phyloP scores from a whole-genome alignment of 805 yeast species.

The Saccharomycopsis fermentans region DNA sequence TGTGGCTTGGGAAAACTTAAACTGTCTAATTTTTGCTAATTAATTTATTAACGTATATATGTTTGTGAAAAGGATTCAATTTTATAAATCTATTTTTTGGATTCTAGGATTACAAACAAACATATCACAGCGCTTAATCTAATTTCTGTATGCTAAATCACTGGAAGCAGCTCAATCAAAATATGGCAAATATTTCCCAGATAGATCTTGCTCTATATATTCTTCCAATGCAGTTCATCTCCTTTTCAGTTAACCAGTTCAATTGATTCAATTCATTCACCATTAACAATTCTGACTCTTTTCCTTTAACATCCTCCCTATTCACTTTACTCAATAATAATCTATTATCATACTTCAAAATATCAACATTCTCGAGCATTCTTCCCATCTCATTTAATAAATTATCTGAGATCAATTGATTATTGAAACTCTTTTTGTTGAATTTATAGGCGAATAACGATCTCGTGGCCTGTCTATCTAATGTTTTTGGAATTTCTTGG shows the following conservation, averaged over 20 bases:
- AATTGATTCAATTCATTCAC: conserved; percentile 69
- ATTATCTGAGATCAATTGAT: conserved; percentile 36
- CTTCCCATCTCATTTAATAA: conserved; percentile 46
- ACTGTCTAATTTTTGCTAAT: background rate
- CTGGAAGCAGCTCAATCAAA: background rate
- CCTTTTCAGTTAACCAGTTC: conserved; percentile 47
- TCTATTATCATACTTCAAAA: conserved; percentile 47
- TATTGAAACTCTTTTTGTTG: conserved; percentile 42
- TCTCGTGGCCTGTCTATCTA: conserved; percentile 84
- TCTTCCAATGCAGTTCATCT: conserved; percentile 43
- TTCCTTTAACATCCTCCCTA: conserved; percentile 83
- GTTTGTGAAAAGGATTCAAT: background rate
- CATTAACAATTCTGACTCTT: conserved; percentile 62
- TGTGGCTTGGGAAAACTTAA: background rate
- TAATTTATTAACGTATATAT: background rate
- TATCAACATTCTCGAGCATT: conserved; percentile 39
- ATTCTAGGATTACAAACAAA: background rate
- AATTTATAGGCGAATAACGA: conserved; percentile 77
- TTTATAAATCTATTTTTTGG: background rate
- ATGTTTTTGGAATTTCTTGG: conserved; percentile 89
- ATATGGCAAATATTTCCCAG: conserved; percentile 44
- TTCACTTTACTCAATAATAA: conserved; percentile 70
- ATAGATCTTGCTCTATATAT: conserved; percentile 45
- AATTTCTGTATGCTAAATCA: background rate
- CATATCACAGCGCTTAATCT: background rate